Evolutionary conservation across 2,329 filamentous ascomycete genomes (phyloP).

Genomic region (Pseudocercospora eumusae): DNA sequence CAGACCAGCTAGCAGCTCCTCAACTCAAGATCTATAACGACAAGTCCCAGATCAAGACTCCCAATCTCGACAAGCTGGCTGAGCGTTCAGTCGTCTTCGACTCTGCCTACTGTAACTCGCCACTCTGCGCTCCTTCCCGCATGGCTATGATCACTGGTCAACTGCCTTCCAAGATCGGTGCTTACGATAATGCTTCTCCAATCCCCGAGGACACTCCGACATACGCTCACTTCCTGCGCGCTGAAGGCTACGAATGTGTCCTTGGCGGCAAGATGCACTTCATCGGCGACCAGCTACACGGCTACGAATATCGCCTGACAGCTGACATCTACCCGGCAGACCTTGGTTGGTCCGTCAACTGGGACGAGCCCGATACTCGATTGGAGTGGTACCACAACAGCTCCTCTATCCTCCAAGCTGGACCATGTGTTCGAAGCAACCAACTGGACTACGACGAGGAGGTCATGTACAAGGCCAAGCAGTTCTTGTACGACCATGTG

Average conservation of each 20-base stretch:
- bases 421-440: conserved; percentile 85
- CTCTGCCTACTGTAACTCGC: conserved; percentile 91
- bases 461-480: conserved; percentile 86
- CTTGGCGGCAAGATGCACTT: conserved; percentile 98
- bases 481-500: conserved; percentile 88
- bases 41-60: conserved; percentile 86
- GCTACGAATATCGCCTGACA: conserved; percentile 90
- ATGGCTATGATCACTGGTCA: conserved; percentile 95
- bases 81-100: conserved; percentile 84
- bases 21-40: conserved; percentile 90
- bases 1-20: conserved; percentile 88
- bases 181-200: conserved; percentile 87
- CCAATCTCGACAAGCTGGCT: conserved; percentile 81
- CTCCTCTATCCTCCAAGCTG: conserved; percentile 87
- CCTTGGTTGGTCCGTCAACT: conserved; percentile 92
- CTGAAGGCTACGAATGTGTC: conserved; percentile 83
- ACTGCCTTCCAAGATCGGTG: conserved; percentile 85
- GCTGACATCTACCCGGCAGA: conserved; percentile 94
- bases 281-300: conserved; percentile 89
- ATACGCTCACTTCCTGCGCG: conserved; percentile 86
- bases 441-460: conserved; percentile 96
- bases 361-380: conserved; percentile 81
- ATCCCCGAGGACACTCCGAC: conserved; percentile 83
- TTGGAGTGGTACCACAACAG: conserved; percentile 97
- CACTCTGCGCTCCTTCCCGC: conserved; percentile 86